phyloP scores from a whole-genome alignment of 2,329 filamentous ascomycete genomes.

The Cryphonectria japonica region DNA sequence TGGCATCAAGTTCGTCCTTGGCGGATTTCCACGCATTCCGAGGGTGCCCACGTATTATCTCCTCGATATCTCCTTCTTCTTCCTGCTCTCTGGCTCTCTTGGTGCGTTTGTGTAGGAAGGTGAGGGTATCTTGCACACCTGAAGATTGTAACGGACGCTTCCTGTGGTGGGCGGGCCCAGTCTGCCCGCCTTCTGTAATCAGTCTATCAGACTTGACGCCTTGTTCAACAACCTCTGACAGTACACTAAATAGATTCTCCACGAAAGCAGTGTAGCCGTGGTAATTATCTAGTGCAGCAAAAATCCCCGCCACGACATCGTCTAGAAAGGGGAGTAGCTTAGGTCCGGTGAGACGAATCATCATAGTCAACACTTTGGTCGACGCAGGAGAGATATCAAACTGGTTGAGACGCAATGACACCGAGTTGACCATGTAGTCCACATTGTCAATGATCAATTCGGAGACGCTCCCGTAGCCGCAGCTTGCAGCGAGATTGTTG shows the following conservation, averaged over 20 bases:
- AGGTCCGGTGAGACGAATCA: constrained; percentile 85
- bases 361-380: constrained; percentile 90
- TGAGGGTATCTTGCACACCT: constrained; percentile 51
- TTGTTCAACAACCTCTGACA: constrained; percentile 83
- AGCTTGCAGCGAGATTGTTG: constrained; percentile 76
- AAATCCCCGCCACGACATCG: constrained; percentile 88
- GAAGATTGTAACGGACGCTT: constrained; percentile 41
- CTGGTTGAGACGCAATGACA: constrained; percentile 85
- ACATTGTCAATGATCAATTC: constrained; percentile 87
- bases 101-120: constrained; percentile 67
- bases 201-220: constrained; percentile 65
- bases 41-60: constrained; percentile 41
- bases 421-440: constrained; percentile 94
- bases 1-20: constrained; percentile 37
- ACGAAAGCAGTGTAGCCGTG: constrained; percentile 90
- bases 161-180: constrained; percentile 45
- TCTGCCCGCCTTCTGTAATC: constrained; percentile 48
- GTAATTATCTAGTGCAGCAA: constrained; percentile 90
- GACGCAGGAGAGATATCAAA: constrained; percentile 92
- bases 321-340: constrained; percentile 85
- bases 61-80: constrained; percentile 39
- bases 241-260: constrained; percentile 79
- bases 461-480: constrained; percentile 74
- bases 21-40: constrained; percentile 41
- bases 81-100: constrained; percentile 45